Evolutionary conservation across 148 eudicot genomes (phyloP), one percentile per base, ranked within the genome.

Genomic region (Selenicereus undatus): DNA sequence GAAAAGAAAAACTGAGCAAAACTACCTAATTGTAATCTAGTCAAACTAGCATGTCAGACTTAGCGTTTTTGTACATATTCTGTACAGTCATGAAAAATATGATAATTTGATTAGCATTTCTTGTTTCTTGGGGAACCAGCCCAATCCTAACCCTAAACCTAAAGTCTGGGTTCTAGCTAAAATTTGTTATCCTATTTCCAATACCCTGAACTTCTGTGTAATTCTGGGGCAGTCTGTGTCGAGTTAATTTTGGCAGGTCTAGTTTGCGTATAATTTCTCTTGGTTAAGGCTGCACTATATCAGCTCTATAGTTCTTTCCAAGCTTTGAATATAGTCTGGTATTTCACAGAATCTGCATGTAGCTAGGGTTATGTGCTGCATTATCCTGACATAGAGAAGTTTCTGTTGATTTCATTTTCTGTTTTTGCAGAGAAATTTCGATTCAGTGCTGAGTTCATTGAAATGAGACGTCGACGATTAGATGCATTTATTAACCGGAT

Each of bases 391-490:
- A 8, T 48, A 22, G 8, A 20, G 22, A 32, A 35, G 9, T 45
- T 65, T 22, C 50, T 58, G 80, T 24, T 85, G 45, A 78, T 52
- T 39, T 68, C 16, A 42, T 81, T 82, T 76, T 50, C 56, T 80
- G 11, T 32, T 51, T 51, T 78, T 85, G 79, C 92, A 97, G 99
- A 97, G 87, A 97, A 96, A 83, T 97, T 97, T 74, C 92, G 97
- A 73, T 97, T 97, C 81, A 94, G 90, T 94, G 97, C 98, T 30
- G 99, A 94, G 86, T 97, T 97, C 81, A 97, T 97, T 87, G 98
- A 97, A 84, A 94, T 91, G 98, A 92, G 99, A 85, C 93, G 98
- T 74, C 95, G 91, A 83, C 95, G 93, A 42, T 80, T 97, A 88
- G 94, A 97, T 89, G 86, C 87, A 58, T 97, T 97, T 91, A 89